Percentiles rank a stretch among this genome's conserved stretches.
phyloP scores from a whole-genome alignment of 176 grass and related monocot genomes.

The maize (Zea mays) region DNA sequence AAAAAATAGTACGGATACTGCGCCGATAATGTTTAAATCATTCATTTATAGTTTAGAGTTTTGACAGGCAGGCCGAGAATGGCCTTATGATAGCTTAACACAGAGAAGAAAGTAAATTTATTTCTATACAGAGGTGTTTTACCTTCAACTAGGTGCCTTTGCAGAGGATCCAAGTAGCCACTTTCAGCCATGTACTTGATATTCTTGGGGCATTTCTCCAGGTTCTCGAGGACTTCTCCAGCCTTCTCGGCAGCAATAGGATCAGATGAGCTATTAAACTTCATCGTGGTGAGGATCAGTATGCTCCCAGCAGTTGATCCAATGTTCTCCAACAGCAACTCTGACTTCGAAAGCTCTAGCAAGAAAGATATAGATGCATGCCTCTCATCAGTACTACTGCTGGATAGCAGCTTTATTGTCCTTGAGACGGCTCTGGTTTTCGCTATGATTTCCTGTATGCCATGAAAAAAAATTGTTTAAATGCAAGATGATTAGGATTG shows the following conservation, averaged over 20 bases:
- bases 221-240: constrained; percentile 61
- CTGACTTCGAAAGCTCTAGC: constrained; percentile 67
- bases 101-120: not conserved
- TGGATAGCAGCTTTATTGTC: constrained; percentile 69
- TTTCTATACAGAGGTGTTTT: constrained; percentile 18
- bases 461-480: constrained; percentile 18
- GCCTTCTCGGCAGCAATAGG: constrained; percentile 60
- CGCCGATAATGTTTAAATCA: not conserved
- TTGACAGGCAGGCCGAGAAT: not conserved
- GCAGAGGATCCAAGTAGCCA: constrained; percentile 84
- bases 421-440: constrained; percentile 71
- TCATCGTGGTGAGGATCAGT: constrained; percentile 81
- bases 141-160: constrained; percentile 86
- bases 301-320: constrained; percentile 66
- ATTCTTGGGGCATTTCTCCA: constrained; percentile 83
- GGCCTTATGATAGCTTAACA: not conserved
- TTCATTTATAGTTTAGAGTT: constrained; percentile 15
- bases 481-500: not conserved
- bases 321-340: constrained; percentile 59
- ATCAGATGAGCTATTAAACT: constrained; percentile 70
- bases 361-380: constrained; percentile 75
- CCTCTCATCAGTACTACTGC: constrained; percentile 59
- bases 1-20: not conserved
- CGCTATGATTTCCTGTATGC: constrained; percentile 66
- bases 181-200: constrained; percentile 94